Base-by-base conservation (phyloP, 192 early-diverging fungal genomes). In the Mortierella alpina region DNA sequence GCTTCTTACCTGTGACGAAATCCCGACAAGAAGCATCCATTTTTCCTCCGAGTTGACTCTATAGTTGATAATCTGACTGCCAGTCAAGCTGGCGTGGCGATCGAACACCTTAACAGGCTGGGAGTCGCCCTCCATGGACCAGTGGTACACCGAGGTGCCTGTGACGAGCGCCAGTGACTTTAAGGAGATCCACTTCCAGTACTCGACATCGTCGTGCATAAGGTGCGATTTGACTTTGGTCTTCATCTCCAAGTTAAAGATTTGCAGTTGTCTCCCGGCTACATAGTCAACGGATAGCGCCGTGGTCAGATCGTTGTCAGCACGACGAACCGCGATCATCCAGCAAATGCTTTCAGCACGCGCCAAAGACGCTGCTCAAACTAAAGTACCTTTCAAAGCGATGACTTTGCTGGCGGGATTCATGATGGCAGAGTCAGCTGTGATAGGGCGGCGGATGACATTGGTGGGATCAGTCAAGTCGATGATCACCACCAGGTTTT, bases 371-470 rank as follows among this genome's bases (percentile, higher is more conserved):
- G 31, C 3, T 31, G 31, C n/a, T n/a, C 31, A 31, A 31, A 31
- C 31, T 31, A 31, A 31, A 31, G 8, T 82, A 96, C 94, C 90
- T 91, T 99, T 99, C 58, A 99, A 86, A 8, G 98, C 98, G 71
- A 99, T 96, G 72, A 98, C 93, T 80, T 95, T 95, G 75, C 88
- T 88, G 51, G 90, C 90, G 12, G 97, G 98, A 78, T 98, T 95
- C 98, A 99, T 99, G 78, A 99, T 97, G 49, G 95, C 97, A 12
- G 96, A 96, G 75, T 99, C 98, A 12, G 98, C 98, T 57, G 96
- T 94, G 80, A 99, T 99, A 55, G 95, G 95, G 70, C 96, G 86
- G 56, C 96, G 92, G 63, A 94, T 87, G 42, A 96, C 84, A 75
- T 95, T 93, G 58, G 87, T 85, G 41, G 92, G 90, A 70, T 98